Evolutionary conservation across 1,284 basidiomycete species (phyloP).

Genomic region (Athelia sp.): DNA sequence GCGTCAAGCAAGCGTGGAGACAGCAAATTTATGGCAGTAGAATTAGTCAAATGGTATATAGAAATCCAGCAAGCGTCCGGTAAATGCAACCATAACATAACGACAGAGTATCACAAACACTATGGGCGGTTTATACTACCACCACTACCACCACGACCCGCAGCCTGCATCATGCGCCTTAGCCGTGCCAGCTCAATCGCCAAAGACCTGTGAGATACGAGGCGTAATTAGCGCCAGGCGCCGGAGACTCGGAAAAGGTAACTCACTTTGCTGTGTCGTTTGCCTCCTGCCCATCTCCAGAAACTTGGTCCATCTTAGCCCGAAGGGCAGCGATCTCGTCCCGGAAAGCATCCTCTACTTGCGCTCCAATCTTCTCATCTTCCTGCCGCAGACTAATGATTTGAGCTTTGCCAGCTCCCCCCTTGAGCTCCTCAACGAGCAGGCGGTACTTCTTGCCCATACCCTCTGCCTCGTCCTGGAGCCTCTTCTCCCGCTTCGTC

Average conservation of each 20-base stretch:
- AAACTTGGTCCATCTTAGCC: slow-evolving; percentile 48
- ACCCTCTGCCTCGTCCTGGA: slow-evolving; percentile 57
- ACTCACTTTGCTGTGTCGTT: slow-evolving; percentile 57
- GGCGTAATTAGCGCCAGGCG: not conserved
- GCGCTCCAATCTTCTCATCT: slow-evolving; percentile 34
- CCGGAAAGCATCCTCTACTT: slow-evolving; percentile 48
- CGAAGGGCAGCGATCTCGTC: slow-evolving; percentile 39
- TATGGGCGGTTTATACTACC: too few relatives aligned
- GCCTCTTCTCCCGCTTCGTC: slow-evolving; percentile 60
- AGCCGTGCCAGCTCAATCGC: slow-evolving; percentile 59
- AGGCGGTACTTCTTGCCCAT: slow-evolving; percentile 60
- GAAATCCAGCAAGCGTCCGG: too few relatives aligned
- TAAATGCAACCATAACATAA: too few relatives aligned
- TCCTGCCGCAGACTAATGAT: slow-evolving; percentile 37
- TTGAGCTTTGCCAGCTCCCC: slow-evolving; percentile 29
- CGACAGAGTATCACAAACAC: too few relatives aligned
- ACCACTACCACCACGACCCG: slow-evolving; percentile 17
- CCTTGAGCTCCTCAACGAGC: slow-evolving; percentile 55
- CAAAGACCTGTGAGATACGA: slow-evolving; percentile 41
- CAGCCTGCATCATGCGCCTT: slow-evolving; percentile 61
- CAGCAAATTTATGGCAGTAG: too few relatives aligned
- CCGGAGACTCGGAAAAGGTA: not conserved
- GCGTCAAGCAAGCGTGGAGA: too few relatives aligned
- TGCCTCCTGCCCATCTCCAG: slow-evolving; percentile 50
- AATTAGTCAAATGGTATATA: too few relatives aligned